Conservation (phyloP, 2,329 filamentous ascomycete species). For the Diaporthe velutina region DNA sequence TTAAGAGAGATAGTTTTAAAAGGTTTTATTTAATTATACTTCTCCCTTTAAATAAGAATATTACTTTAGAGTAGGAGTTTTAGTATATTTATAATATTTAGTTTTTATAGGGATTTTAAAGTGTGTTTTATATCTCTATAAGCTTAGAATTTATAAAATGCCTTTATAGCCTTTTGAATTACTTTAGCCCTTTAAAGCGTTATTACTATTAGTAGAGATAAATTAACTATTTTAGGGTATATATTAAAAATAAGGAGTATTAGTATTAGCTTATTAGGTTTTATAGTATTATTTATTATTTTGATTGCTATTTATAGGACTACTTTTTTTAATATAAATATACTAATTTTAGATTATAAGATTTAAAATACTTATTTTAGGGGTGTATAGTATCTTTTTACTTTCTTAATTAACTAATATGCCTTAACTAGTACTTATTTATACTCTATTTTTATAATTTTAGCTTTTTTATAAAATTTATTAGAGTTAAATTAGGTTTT, state of each 20-base stretch:
- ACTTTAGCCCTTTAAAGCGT: not conserved
- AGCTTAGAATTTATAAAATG: not conserved
- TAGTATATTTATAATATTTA: not conserved
- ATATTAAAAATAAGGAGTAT: not conserved
- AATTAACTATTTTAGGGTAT: not conserved
- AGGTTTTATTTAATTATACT: not conserved
- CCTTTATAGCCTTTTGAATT: not conserved
- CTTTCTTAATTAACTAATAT: not conserved
- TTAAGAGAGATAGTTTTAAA: not conserved
- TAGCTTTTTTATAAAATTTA: not conserved
- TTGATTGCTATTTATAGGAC: not conserved
- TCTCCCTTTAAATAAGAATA: not conserved
- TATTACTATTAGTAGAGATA: not conserved
- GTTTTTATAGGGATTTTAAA: not conserved
- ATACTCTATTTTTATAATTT: not conserved
- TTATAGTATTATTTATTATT: not conserved
- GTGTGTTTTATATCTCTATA: not conserved
- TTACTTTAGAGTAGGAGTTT: not conserved
- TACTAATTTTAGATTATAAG: not conserved
- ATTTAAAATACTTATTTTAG: not conserved
- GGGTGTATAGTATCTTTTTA: not conserved
- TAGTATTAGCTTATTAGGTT: not conserved
- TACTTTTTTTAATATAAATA: not conserved
- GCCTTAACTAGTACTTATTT: not conserved
- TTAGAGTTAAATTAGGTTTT: not conserved